phyloP scores from a whole-genome alignment of 176 grass and related monocot genomes.

The Paspalum vaginatum region DNA sequence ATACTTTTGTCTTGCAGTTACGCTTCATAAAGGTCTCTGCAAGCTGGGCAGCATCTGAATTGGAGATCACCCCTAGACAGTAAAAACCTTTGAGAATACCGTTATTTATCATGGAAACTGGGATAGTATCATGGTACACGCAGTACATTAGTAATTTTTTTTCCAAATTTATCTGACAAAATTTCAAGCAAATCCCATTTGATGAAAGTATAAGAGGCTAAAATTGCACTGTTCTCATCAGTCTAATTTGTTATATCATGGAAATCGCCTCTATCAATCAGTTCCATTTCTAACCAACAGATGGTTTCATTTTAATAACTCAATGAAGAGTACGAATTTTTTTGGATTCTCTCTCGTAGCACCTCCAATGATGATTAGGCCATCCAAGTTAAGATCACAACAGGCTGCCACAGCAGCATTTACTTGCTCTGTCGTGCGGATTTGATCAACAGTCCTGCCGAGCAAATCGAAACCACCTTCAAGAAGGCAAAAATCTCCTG shows the following conservation, averaged over 20 bases:
- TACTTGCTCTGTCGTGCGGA: constrained; percentile 49
- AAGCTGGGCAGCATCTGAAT: constrained; percentile 90
- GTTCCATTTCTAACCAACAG: not conserved
- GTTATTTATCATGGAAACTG: not conserved
- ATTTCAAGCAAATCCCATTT: not conserved
- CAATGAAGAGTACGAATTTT: not conserved
- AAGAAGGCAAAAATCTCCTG: not conserved
- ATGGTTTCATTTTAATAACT: not conserved
- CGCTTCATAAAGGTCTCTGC: constrained; percentile 80
- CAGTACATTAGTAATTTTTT: not conserved
- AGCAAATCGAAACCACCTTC: constrained; percentile 63
- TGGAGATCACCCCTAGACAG: constrained; percentile 69
- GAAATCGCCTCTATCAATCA: not conserved
- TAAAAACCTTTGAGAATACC: not conserved
- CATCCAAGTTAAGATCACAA: constrained; percentile 37
- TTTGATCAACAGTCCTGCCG: constrained; percentile 54
- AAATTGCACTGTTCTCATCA: not conserved
- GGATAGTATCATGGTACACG: not conserved
- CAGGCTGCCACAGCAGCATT: constrained; percentile 52
- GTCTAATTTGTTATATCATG: not conserved
- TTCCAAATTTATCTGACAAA: not conserved
- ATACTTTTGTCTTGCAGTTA: constrained; percentile 80
- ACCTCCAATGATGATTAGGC: constrained; percentile 61
- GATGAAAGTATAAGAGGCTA: not conserved
- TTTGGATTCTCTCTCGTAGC: not conserved